phyloP scores from a whole-genome alignment of 2,329 filamentous ascomycete species.

The Emmonsia crescens region DNA sequence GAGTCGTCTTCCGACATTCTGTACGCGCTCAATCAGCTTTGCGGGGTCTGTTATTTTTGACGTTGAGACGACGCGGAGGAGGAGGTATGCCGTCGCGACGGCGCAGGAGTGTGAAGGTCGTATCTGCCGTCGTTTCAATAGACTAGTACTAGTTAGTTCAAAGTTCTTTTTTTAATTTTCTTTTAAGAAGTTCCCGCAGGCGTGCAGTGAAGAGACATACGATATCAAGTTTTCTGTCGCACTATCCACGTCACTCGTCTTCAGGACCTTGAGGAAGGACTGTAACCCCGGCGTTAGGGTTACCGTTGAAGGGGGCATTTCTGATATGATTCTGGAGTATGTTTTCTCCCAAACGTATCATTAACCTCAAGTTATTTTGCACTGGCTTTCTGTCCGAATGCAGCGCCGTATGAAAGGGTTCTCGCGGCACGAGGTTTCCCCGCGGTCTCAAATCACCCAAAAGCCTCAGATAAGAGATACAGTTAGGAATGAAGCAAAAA shows the following conservation, averaged over 20 bases:
- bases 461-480: too few relatives aligned
- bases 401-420: neutral
- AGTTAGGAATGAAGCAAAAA: neutral
- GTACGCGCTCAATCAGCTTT: conserved; percentile 68
- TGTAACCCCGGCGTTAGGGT: conserved; percentile 61
- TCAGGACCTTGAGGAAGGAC: conserved; percentile 69
- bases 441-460: too few relatives aligned
- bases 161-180: neutral
- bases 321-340: neutral
- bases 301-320: conserved; percentile 20
- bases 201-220: conserved; percentile 40
- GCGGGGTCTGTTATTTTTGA: conserved; percentile 68
- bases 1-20: conserved; percentile 64
- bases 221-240: conserved; percentile 76
- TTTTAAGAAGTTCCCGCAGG: neutral
- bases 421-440: neutral
- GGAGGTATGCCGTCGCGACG: conserved; percentile 77
- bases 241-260: conserved; percentile 62
- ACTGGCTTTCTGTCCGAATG: neutral
- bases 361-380: neutral
- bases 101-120: conserved; percentile 79
- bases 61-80: conserved; percentile 74
- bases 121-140: conserved; percentile 86
- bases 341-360: neutral
- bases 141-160: conserved; percentile 38